Percentiles rank a stretch among this genome's conserved stretches.
These are phyloP conservation scores for Tylopilus balloui DNA, from an alignment of 768 basidiomycete species.

Conservation along the genomic window DNA sequence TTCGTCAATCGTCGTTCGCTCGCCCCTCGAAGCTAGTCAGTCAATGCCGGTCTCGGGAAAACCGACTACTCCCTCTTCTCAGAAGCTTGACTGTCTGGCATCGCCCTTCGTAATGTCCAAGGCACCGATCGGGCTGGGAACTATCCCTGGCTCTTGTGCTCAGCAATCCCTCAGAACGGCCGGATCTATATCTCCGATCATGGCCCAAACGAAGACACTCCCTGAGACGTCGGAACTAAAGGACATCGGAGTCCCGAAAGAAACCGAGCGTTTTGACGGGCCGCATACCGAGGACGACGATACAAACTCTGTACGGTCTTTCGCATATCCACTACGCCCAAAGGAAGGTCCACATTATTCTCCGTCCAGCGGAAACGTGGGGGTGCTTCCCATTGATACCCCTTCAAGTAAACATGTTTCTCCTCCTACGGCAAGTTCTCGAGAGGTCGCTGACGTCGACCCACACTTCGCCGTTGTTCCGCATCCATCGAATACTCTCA, in stretches of 20 bases:
- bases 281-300: conserved; percentile 2
- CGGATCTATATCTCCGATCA: conserved; percentile 1
- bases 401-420: conserved; percentile 1
- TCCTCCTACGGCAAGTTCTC: neutral
- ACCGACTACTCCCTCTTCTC: neutral
- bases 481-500: conserved; percentile 4
- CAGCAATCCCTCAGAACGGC: neutral
- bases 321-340: neutral
- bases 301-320: neutral
- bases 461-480: conserved; percentile 2
- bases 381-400: neutral
- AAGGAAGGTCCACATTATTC: conserved; percentile 3
- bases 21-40: conserved; percentile 8
- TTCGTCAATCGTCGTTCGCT: conserved; percentile 24
- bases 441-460: conserved; percentile 1
- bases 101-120: conserved; percentile 13
- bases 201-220: neutral
- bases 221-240: conserved; percentile 1
- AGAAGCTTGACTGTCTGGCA: conserved; percentile 9
- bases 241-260: neutral
- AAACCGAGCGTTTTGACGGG: neutral
- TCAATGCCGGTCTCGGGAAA: neutral
- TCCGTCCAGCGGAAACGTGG: conserved; percentile 8
- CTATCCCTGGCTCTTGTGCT: neutral
- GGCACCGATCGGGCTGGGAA: conserved; percentile 1